A percentile compares a stretch with the other conserved stretches of the same genome.
phyloP scores from a whole-genome alignment of 768 basidiomycete species.

The Mycena rebaudengoi region DNA sequence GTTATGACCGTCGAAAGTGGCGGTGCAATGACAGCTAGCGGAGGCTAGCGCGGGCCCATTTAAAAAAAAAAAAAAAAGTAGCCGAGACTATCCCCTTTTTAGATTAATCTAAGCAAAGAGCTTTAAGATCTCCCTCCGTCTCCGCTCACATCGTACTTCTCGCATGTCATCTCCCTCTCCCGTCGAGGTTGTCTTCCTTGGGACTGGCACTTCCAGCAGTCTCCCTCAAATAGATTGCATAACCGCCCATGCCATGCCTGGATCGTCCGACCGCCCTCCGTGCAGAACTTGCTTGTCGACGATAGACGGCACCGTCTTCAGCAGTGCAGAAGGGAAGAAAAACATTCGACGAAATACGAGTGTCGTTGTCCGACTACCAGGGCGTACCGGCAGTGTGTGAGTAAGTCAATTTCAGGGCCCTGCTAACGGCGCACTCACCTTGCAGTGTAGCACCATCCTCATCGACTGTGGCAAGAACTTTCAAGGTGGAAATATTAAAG shows the following conservation, averaged over 20 bases:
- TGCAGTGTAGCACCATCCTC: slow-evolving; percentile 67
- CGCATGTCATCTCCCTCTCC: background rate
- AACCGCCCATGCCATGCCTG: slow-evolving; percentile 63
- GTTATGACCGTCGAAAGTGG: no score
- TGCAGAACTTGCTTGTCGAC: slow-evolving; percentile 78
- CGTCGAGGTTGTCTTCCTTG: slow-evolving; percentile 81
- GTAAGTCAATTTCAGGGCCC: slow-evolving; percentile 35
- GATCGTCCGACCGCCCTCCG: slow-evolving; percentile 36
- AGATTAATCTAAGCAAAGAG: no score
- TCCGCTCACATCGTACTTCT: no score
- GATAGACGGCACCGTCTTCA: no score
- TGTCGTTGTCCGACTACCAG: slow-evolving; percentile 62
- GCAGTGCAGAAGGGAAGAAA: slow-evolving; percentile 75
- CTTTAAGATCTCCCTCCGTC: no score
- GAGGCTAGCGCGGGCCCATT: no score
- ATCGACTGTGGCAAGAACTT: slow-evolving; percentile 91
- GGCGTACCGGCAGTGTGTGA: slow-evolving; percentile 57
- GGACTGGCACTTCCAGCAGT: slow-evolving; percentile 83
- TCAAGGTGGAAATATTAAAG: slow-evolving; percentile 46
- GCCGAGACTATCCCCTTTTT: no score
- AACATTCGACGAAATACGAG: slow-evolving; percentile 89
- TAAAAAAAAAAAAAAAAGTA: no score
- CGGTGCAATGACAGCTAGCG: no score
- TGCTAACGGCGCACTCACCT: slow-evolving; percentile 8
- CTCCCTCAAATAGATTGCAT: slow-evolving; percentile 78